Conservation (phyloP, 1,139 yeast species). For the Yamadazyma siamensis region DNA sequence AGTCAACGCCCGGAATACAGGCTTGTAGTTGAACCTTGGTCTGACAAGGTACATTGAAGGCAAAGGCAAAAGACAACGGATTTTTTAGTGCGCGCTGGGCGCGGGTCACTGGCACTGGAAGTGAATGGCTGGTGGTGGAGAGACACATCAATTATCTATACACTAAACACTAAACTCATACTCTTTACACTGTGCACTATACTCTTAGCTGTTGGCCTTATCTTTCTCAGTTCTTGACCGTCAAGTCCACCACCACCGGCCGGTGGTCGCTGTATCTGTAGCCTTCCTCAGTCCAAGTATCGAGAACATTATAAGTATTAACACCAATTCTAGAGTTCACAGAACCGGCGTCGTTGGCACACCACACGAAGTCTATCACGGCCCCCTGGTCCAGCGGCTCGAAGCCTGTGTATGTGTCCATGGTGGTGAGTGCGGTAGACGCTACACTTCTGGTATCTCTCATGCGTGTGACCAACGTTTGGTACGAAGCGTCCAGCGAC, state of each 20-base stretch:
- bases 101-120: no score
- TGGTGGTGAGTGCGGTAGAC: slow-evolving; percentile 17
- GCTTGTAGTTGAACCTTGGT: no score
- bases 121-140: no score
- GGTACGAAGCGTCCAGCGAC: slow-evolving; percentile 11
- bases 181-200: no score
- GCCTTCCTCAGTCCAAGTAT: slow-evolving; percentile 21
- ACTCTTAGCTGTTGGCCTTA: no score
- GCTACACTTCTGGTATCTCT: slow-evolving; percentile 17
- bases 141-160: no score
- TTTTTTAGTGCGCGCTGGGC: no score
- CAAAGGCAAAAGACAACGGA: no score
- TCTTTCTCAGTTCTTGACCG: no score
- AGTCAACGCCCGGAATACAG: slow-evolving; percentile 1
- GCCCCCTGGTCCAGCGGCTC: slow-evolving; percentile 17
- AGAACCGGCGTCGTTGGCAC: slow-evolving; percentile 15
- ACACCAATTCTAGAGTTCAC: slow-evolving; percentile 14
- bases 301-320: slow-evolving; percentile 34
- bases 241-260: slow-evolving; percentile 29
- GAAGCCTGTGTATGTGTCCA: slow-evolving; percentile 40
- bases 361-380: slow-evolving; percentile 28
- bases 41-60: no score
- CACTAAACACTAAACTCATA: no score
- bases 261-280: slow-evolving; percentile 41
- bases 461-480: slow-evolving; percentile 23